phyloP scores from a whole-genome alignment of 2,329 filamentous ascomycete species.

The Allantophomopsis lycopodina region DNA sequence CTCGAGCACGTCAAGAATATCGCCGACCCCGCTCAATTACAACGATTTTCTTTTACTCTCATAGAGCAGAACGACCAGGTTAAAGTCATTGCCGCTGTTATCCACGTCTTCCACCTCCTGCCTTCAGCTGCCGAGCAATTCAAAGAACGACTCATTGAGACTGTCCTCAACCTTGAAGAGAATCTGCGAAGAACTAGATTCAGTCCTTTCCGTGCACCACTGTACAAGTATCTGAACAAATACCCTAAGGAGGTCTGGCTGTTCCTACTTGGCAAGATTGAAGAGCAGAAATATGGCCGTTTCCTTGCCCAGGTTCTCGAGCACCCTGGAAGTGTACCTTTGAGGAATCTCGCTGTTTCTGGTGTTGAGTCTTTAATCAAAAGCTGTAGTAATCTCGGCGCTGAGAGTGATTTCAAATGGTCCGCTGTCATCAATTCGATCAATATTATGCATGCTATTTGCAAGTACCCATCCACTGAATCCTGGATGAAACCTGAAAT shows the following conservation, averaged over 20 bases:
- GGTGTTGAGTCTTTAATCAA: constrained; percentile 62
- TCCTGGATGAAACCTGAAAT: constrained; percentile 60
- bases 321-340: constrained; percentile 57
- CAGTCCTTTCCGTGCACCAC: constrained; percentile 80
- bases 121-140: constrained; percentile 83
- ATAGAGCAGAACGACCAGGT: constrained; percentile 88
- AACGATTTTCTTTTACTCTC: constrained; percentile 87
- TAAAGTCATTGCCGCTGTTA: constrained; percentile 87
- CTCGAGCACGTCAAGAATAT: constrained; percentile 89
- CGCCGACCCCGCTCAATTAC: constrained; percentile 64
- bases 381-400: constrained; percentile 47
- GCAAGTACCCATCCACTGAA: constrained; percentile 44
- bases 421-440: constrained; percentile 74
- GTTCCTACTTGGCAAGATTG: constrained; percentile 65
- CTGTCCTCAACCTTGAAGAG: constrained; percentile 78
- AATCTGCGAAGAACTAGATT: constrained; percentile 75
- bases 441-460: constrained; percentile 70
- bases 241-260: constrained; percentile 82
- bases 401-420: constrained; percentile 53
- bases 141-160: constrained; percentile 79
- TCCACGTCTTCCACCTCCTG: constrained; percentile 95
- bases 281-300: constrained; percentile 76
- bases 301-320: constrained; percentile 80
- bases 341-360: constrained; percentile 62
- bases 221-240: constrained; percentile 87